A percentile compares a stretch with the other conserved stretches of the same genome.
Conservation (phyloP, 2,329 filamentous ascomycete genomes). For the Pleurostoma richardsiae region DNA sequence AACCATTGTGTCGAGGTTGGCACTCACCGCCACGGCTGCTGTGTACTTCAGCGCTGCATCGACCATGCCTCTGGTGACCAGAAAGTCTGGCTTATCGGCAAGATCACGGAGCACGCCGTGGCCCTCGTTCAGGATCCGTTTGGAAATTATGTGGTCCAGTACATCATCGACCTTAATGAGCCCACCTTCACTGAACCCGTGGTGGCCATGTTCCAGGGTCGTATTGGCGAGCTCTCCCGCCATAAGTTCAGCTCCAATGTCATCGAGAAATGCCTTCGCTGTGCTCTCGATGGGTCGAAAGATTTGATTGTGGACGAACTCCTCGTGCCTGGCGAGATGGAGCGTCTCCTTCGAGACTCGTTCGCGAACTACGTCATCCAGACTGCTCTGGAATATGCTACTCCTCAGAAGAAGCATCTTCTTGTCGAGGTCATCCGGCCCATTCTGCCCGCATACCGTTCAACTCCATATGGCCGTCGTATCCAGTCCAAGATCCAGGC, state of each 20-base stretch:
- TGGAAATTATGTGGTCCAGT: constrained; percentile 98
- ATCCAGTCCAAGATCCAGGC: constrained; percentile 82
- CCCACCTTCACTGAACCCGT: constrained; percentile 83
- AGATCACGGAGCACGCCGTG: constrained; percentile 86
- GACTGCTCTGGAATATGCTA: constrained; percentile 85
- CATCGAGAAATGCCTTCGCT: constrained; percentile 92
- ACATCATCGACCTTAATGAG: constrained; percentile 93
- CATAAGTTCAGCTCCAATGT: constrained; percentile 99
- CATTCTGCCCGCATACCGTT: constrained; percentile 76
- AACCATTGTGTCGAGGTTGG: constrained; percentile 83
- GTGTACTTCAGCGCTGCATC: constrained; percentile 95
- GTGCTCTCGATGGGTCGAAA: constrained; percentile 68
- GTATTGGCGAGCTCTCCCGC: constrained; percentile 70
- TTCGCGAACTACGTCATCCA: constrained; percentile 98
- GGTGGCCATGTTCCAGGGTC: constrained; percentile 72
- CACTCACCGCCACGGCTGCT: constrained; percentile 96
- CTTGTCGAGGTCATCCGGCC: constrained; percentile 84
- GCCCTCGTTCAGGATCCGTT: constrained; percentile 93
- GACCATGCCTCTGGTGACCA: constrained; percentile 91
- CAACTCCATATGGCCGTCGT: constrained; percentile 89
- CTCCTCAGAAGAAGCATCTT: constrained; percentile 64
- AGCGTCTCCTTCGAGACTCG: constrained; percentile 82
- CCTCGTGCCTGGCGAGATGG: constrained; percentile 67
- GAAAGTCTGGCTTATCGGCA: constrained; percentile 77
- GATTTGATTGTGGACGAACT: constrained; percentile 85